Conservation (phyloP, 2,329 filamentous ascomycete species). For the Aspergillus tubingensis region DNA sequence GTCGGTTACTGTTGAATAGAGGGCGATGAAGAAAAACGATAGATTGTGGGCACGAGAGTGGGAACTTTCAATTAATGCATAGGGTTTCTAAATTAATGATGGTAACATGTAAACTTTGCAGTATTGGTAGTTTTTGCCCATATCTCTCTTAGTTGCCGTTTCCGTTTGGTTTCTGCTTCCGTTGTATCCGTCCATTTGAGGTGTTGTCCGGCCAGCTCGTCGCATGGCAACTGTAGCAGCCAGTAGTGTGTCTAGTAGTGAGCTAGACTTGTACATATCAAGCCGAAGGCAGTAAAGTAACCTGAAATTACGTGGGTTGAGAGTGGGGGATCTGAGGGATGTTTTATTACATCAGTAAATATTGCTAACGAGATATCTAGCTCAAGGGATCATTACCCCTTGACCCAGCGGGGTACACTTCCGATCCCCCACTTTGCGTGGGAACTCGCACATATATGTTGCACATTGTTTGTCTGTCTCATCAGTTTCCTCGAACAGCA, state of each 20-base stretch:
- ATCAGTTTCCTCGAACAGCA: background rate
- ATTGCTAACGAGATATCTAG: background rate
- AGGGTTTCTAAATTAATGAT: slow-evolving; percentile 8
- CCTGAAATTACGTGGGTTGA: too few relatives aligned
- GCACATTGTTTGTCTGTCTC: background rate
- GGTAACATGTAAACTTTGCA: slow-evolving; percentile 8
- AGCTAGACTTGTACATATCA: too few relatives aligned
- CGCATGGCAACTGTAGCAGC: background rate
- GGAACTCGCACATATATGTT: background rate
- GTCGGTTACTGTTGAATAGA: slow-evolving; percentile 96
- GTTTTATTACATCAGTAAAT: background rate
- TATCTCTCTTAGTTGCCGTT: background rate
- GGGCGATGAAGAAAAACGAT: background rate
- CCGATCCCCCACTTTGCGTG: background rate
- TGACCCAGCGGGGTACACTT: background rate
- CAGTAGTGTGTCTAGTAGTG: too few relatives aligned
- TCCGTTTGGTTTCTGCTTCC: background rate
- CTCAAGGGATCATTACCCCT: background rate
- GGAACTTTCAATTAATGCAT: background rate
- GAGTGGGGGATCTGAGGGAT: background rate
- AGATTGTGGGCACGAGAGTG: slow-evolving; percentile 9
- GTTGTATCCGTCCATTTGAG: background rate
- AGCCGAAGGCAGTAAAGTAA: too few relatives aligned
- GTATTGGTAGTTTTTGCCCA: background rate
- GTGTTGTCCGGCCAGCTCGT: background rate